Conservation (phyloP, 2,329 filamentous ascomycete genomes). For the Trichophyton simii region DNA sequence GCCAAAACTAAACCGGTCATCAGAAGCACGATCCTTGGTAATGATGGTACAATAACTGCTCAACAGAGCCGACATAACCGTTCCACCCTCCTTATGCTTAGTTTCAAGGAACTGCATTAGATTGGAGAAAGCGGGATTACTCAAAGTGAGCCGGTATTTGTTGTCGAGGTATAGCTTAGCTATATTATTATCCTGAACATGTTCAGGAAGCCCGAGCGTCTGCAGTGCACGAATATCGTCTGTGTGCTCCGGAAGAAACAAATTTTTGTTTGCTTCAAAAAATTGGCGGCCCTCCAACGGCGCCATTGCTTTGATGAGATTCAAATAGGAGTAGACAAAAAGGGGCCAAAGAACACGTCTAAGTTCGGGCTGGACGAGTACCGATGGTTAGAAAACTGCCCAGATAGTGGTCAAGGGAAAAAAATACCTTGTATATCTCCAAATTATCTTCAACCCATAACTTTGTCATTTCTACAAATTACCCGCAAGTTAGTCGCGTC, state of each 20-base stretch:
- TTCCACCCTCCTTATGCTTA: conserved; percentile 70
- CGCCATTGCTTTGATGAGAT: conserved; percentile 61
- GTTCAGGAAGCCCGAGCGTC: conserved; percentile 61
- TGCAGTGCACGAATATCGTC: conserved; percentile 70
- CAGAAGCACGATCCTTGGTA: conserved; percentile 46
- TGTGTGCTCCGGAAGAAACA: conserved; percentile 63
- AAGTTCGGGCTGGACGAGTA: conserved; percentile 57
- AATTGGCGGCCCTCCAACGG: conserved; percentile 61
- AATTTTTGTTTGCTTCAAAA: conserved; percentile 53
- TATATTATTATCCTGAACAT: conserved; percentile 63
- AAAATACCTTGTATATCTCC: conserved; percentile 73
- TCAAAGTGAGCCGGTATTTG: conserved; percentile 84
- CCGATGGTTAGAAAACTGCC: conserved; percentile 1
- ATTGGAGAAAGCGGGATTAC: conserved; percentile 66
- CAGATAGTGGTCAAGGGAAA: not conserved
- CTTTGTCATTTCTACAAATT: conserved; percentile 47
- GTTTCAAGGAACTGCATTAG: conserved; percentile 80
- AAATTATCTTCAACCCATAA: conserved; percentile 85
- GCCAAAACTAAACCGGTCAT: conserved; percentile 48
- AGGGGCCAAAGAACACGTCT: conserved; percentile 80
- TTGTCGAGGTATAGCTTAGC: conserved; percentile 71
- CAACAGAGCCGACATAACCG: conserved; percentile 63
- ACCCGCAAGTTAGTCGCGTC: not conserved
- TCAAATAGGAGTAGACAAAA: conserved; percentile 85
- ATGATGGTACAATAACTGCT: conserved; percentile 47